Conservation (phyloP, 169 alveolate species). For the Plasmodium billcollinsi region DNA sequence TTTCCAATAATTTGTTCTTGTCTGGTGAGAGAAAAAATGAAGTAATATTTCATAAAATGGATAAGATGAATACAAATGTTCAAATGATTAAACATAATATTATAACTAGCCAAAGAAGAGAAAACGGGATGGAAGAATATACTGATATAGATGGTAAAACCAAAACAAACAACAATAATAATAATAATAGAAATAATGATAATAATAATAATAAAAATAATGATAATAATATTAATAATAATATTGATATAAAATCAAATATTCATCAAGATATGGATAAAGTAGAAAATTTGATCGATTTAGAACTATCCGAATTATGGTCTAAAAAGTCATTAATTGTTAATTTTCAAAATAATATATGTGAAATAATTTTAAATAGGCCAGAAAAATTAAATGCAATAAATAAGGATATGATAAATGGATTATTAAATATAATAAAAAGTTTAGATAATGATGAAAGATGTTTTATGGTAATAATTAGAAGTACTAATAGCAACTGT, state of each 20-base stretch:
- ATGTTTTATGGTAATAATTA: constrained; percentile 31
- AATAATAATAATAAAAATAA: background rate
- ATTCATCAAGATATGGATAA: background rate
- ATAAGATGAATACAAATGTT: background rate
- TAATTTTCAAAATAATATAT: constrained; percentile 44
- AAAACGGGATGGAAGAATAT: too few species aligned
- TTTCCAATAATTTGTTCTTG: background rate
- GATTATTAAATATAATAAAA: constrained; percentile 51
- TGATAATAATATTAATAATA: background rate
- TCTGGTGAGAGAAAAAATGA: constrained; percentile 14
- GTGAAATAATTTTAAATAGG: constrained; percentile 68
- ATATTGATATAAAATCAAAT: constrained; percentile 1
- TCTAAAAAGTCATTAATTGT: constrained; percentile 48
- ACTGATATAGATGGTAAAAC: too few species aligned
- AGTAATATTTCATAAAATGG: constrained; percentile 31
- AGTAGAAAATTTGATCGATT: constrained; percentile 29
- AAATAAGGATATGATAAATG: constrained; percentile 69
- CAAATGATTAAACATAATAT: constrained; percentile 13
- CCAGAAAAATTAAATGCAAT: constrained; percentile 66
- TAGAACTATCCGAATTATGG: constrained; percentile 66
- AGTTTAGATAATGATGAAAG: constrained; percentile 64
- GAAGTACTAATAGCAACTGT: constrained; percentile 31
- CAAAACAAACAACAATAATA: background rate
- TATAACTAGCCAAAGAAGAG: background rate
- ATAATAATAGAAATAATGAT: background rate